A percentile compares a stretch with the other conserved stretches of the same genome.
phyloP scores from a whole-genome alignment of 768 basidiomycete genomes.

The Russula vinacea region DNA sequence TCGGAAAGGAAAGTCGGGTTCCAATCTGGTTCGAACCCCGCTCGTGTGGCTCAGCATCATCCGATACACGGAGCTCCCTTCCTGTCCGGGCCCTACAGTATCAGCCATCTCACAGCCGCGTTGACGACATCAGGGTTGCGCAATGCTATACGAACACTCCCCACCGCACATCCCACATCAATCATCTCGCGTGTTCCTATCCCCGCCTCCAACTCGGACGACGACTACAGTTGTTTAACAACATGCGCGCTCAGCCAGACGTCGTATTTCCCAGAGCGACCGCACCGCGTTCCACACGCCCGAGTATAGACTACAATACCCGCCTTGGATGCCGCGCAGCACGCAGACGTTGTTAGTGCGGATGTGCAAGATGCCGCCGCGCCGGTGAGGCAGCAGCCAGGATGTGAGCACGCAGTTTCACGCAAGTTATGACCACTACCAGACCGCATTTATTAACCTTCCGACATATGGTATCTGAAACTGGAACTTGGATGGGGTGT shows the following conservation, averaged over 20 bases:
- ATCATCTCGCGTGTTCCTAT: background rate
- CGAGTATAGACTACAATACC: too few species aligned
- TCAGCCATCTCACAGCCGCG: background rate
- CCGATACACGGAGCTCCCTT: too few species aligned
- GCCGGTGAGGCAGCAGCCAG: conserved; percentile 11
- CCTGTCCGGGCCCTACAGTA: background rate
- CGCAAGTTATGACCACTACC: too few species aligned
- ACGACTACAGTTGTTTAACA: background rate
- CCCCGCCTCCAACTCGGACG: background rate
- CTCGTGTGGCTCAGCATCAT: background rate
- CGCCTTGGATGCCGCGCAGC: conserved; percentile 1
- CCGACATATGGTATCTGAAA: too few species aligned
- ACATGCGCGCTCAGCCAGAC: conserved; percentile 3
- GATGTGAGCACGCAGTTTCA: too few species aligned
- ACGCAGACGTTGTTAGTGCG: conserved; percentile 5
- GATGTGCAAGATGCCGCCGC: background rate
- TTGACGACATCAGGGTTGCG: background rate
- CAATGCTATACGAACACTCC: background rate
- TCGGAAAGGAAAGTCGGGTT: too few species aligned
- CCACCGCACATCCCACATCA: background rate
- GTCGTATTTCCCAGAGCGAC: background rate
- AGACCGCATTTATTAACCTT: too few species aligned
- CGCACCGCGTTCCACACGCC: background rate
- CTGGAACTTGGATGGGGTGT: too few species aligned
- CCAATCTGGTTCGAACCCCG: background rate